Conservation (phyloP, 345 rosid species). For the Crucihimalaya himalaica region DNA sequence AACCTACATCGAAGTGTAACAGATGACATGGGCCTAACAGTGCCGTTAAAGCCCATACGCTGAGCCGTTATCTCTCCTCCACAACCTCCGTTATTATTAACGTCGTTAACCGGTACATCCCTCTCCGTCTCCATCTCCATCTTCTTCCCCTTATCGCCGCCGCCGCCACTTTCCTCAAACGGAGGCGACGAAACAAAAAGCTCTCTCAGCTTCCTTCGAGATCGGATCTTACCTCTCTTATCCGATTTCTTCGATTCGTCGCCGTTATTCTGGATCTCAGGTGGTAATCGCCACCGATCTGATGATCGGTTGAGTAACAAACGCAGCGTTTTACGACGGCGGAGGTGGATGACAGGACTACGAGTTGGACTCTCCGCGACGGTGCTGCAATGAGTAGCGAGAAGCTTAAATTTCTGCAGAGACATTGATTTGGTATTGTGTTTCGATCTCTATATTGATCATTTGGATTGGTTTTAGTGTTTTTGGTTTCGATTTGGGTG, state of each 20-base stretch:
- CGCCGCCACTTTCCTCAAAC: conserved; percentile 46
- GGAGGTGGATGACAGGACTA: conserved; percentile 84
- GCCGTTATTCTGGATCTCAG: conserved; percentile 26
- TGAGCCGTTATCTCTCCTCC: conserved; percentile 39
- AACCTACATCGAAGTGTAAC: conserved; percentile 52
- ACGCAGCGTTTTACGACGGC: conserved; percentile 89
- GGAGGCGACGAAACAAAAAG: conserved; percentile 82
- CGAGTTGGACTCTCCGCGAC: conserved; percentile 76
- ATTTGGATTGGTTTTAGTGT: neutral
- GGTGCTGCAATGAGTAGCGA: conserved; percentile 82
- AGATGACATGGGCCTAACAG: conserved; percentile 49
- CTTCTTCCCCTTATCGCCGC: conserved; percentile 23
- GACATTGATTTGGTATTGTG: conserved; percentile 39
- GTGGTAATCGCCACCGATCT: conserved; percentile 45
- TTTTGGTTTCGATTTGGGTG: neutral
- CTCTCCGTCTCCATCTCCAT: conserved; percentile 29
- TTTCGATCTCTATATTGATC: neutral
- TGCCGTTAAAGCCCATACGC: conserved; percentile 46
- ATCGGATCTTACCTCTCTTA: conserved; percentile 46
- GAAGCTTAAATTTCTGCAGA: conserved; percentile 79
- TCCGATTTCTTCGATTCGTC: conserved; percentile 42
- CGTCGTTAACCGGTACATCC: conserved; percentile 36
- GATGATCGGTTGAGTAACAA: conserved; percentile 67
- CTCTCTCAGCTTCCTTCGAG: conserved; percentile 69
- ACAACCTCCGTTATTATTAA: conserved; percentile 20